Evolutionary conservation across 2,329 filamentous ascomycete genomes (phyloP).

Genomic region (Colletotrichum liriopes): DNA sequence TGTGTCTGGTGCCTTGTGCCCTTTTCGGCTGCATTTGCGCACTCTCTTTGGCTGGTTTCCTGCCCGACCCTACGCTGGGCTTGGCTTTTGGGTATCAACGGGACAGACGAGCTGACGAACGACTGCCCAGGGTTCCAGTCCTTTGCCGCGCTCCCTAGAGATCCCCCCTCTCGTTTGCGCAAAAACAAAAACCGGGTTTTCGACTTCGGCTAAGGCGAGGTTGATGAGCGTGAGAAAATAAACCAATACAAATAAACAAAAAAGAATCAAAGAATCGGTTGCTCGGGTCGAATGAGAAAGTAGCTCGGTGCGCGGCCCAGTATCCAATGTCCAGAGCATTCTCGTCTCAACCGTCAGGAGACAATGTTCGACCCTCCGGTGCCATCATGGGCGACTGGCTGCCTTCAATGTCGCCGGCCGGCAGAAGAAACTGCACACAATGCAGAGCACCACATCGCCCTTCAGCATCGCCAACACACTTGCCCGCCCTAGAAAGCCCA

Average conservation of each 20-base stretch:
- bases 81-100: constrained; percentile 44
- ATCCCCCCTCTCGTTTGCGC: neutral
- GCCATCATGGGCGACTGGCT: constrained; percentile 19
- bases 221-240: constrained; percentile 5
- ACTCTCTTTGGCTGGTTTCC: constrained; percentile 30
- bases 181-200: constrained; percentile 3
- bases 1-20: constrained; percentile 29
- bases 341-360: constrained; percentile 11
- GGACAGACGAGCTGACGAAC: constrained; percentile 28
- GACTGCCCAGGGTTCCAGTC: constrained; percentile 31
- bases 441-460: constrained; percentile 32
- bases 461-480: constrained; percentile 46
- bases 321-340: neutral
- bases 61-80: constrained; percentile 38
- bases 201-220: neutral
- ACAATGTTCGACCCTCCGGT: neutral
- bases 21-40: constrained; percentile 27
- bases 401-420: constrained; percentile 16
- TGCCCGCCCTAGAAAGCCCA: constrained; percentile 37
- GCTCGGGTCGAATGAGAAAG: constrained; percentile 4
- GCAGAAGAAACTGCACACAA: constrained; percentile 32
- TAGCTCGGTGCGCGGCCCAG: constrained; percentile 3
- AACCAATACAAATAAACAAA: neutral
- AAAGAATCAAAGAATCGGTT: neutral
- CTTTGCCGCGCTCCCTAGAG: constrained; percentile 11